phyloP scores from a whole-genome alignment of 1,139 yeast species.

The Ashbya aceris region DNA sequence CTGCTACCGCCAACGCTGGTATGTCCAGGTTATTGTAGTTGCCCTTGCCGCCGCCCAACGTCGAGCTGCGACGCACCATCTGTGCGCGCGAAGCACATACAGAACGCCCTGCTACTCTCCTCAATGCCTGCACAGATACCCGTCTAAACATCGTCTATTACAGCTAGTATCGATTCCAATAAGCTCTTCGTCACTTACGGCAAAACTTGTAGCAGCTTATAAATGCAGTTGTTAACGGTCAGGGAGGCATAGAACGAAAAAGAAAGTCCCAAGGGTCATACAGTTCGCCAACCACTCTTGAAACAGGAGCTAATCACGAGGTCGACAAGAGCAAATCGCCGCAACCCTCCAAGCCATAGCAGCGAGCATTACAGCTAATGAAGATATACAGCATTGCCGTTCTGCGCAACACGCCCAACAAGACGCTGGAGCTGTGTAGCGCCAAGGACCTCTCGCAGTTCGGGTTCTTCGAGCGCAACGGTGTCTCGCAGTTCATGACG shows the following conservation, averaged over 20 bases:
- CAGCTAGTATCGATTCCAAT: too few relatives aligned
- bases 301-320: not conserved
- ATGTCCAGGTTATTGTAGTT: not conserved
- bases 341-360: not conserved
- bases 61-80: too few relatives aligned
- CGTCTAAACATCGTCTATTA: not conserved
- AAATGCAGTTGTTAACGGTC: too few relatives aligned
- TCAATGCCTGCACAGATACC: not conserved
- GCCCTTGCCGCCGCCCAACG: too few relatives aligned
- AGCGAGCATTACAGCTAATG: conserved; percentile 37
- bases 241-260: too few relatives aligned
- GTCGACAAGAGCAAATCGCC: not conserved
- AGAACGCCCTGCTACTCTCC: not conserved
- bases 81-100: too few relatives aligned
- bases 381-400: conserved; percentile 86
- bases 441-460: conserved; percentile 80
- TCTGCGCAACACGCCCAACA: conserved; percentile 52
- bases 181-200: too few relatives aligned
- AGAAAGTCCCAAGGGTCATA: too few relatives aligned
- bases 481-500: conserved; percentile 83
- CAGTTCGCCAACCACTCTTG: not conserved
- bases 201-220: too few relatives aligned
- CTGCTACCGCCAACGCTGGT: conserved; percentile 5
- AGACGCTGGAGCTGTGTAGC: conserved; percentile 65
- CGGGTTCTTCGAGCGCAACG: conserved; percentile 75